These are phyloP conservation scores for Domatiomyces catenatus DNA, from an alignment of 2,329 filamentous ascomycete genomes.

Conservation along the genomic window DNA sequence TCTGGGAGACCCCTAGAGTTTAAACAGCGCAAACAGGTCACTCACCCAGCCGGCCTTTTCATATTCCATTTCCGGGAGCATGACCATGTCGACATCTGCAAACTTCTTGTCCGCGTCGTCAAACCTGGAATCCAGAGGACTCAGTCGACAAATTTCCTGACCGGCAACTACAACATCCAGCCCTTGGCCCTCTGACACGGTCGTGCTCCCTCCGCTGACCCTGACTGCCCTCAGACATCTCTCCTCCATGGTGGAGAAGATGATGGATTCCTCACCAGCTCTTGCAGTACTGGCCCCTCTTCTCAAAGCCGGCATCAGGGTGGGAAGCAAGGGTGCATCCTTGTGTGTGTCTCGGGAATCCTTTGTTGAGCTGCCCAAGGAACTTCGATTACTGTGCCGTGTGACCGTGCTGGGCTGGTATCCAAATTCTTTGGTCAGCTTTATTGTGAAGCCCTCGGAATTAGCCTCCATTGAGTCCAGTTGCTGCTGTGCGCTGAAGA, in stretches of 20 bases:
- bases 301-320: neutral
- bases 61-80: neutral
- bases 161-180: neutral
- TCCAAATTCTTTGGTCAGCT: conserved; percentile 46
- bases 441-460: conserved; percentile 44
- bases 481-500: conserved; percentile 53
- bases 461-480: conserved; percentile 40
- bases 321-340: neutral
- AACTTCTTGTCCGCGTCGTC: conserved; percentile 4
- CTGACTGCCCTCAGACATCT: neutral
- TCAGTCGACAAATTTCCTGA: neutral
- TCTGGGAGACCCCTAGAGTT: neutral
- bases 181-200: neutral
- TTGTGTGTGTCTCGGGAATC: neutral
- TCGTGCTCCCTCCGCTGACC: neutral
- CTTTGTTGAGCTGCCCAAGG: conserved; percentile 1
- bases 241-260: neutral
- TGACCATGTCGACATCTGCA: conserved; percentile 2
- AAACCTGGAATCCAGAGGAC: conserved; percentile 6
- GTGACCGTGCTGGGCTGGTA: conserved; percentile 14
- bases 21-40: conserved; percentile 8
- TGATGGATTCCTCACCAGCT: neutral
- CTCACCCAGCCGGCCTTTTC: conserved; percentile 8
- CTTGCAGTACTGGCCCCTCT: neutral
- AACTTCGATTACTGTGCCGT: neutral